Percentiles rank a stretch among this genome's conserved stretches.
phyloP scores from a whole-genome alignment of 2,329 filamentous ascomycete genomes.

The Monosporascus sp. region DNA sequence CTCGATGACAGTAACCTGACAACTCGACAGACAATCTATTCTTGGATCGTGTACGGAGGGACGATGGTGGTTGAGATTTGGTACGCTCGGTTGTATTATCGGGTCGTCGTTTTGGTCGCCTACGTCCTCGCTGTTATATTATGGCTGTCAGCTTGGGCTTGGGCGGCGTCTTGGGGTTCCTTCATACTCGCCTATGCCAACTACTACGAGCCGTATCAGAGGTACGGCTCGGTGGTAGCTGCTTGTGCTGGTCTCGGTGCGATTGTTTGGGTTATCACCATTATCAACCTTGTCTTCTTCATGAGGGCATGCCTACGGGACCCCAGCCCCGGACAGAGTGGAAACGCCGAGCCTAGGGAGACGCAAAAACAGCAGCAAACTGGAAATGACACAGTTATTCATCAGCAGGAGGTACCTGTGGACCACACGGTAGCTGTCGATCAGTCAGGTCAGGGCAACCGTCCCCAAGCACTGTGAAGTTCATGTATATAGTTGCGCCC shows the following conservation, averaged over 20 bases:
- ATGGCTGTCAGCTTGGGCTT: constrained; percentile 39
- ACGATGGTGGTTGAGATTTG: constrained; percentile 31
- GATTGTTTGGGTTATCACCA: constrained; percentile 33
- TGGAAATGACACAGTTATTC: not conserved
- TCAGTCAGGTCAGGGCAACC: not conserved
- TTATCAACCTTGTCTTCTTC: constrained; percentile 34
- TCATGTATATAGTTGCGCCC: too few relatives aligned
- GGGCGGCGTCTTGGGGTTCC: constrained; percentile 32
- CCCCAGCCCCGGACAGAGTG: constrained; percentile 6
- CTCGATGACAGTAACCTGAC: constrained; percentile 1
- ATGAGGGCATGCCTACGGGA: constrained; percentile 26
- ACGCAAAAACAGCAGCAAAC: constrained; percentile 1
- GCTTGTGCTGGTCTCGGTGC: constrained; percentile 37
- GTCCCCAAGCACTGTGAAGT: not conserved
- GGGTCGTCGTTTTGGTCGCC: constrained; percentile 29
- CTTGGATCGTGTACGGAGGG: constrained; percentile 34
- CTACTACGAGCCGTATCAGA: constrained; percentile 15
- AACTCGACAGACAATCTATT: constrained; percentile 32
- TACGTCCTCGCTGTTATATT: constrained; percentile 35
- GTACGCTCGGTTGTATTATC: constrained; percentile 32
- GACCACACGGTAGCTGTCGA: not conserved
- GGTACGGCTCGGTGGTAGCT: constrained; percentile 29
- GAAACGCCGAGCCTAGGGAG: constrained; percentile 25
- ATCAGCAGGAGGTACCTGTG: not conserved
- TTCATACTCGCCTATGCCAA: constrained; percentile 18